phyloP scores from a whole-genome alignment of 805 yeast genomes.

The Limtongia smithiae region DNA sequence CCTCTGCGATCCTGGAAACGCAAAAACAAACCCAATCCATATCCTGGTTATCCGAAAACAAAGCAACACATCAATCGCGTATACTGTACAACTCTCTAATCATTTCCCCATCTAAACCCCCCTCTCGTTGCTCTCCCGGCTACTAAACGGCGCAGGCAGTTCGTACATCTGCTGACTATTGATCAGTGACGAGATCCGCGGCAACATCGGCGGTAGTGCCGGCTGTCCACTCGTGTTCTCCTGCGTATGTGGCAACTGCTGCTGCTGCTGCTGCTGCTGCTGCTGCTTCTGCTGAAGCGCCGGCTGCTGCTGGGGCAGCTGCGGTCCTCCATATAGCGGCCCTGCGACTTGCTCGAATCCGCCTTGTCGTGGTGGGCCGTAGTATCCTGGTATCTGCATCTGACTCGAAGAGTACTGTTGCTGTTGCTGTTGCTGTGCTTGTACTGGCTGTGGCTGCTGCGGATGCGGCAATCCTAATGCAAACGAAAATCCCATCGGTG shows the following conservation, averaged over 20 bases:
- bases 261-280: constrained; percentile 2
- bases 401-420: not conserved
- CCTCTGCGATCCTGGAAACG: too few relatives aligned
- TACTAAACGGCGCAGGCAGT: constrained; percentile 21
- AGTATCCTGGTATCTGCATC: too few relatives aligned
- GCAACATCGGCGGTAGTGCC: constrained; percentile 3
- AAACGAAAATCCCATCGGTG: too few relatives aligned
- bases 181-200: constrained; percentile 9
- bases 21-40: too few relatives aligned
- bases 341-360: not conserved
- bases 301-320: not conserved
- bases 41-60: too few relatives aligned
- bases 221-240: constrained; percentile 1
- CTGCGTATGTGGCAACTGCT: not conserved
- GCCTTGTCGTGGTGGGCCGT: not conserved
- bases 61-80: too few relatives aligned
- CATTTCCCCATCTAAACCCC: constrained; percentile 9
- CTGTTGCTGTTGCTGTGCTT: not conserved
- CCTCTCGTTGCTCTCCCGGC: constrained; percentile 27
- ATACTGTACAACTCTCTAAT: not conserved
- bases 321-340: too few relatives aligned
- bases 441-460: not conserved
- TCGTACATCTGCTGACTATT: constrained; percentile 14
- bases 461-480: too few relatives aligned
- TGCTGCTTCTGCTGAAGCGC: not conserved